Percentiles rank a stretch among this genome's conserved stretches.
These are phyloP conservation scores for Gymnopilus junonius DNA, from an alignment of 768 basidiomycete species.

Conservation along the genomic window DNA sequence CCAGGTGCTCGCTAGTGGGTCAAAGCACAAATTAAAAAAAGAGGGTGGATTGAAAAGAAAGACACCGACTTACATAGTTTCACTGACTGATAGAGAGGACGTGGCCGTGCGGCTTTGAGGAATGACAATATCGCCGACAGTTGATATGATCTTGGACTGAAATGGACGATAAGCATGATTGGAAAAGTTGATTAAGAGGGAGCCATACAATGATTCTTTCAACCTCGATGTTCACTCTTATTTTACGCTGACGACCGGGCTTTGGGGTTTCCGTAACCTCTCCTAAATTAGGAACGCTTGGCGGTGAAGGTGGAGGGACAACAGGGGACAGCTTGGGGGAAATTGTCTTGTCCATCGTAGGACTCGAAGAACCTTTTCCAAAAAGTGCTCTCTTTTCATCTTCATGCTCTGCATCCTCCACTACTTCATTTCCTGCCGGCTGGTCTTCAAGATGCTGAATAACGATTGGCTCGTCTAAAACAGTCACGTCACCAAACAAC, in stretches of 20 bases:
- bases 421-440: neutral
- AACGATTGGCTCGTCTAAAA: conserved; percentile 15
- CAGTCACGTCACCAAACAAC: conserved; percentile 17
- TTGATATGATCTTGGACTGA: conserved; percentile 72
- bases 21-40: neutral
- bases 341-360: neutral
- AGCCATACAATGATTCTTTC: conserved; percentile 65
- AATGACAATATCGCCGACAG: conserved; percentile 66
- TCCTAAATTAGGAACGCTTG: neutral
- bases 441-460: conserved; percentile 6
- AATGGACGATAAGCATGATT: conserved; percentile 1
- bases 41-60: neutral
- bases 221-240: conserved; percentile 63
- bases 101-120: conserved; percentile 35
- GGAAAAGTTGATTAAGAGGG: neutral
- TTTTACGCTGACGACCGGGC: conserved; percentile 31
- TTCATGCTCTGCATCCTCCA: neutral
- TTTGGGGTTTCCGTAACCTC: conserved; percentile 15
- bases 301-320: neutral
- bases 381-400: neutral
- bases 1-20: conserved; percentile 55
- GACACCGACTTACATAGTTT: conserved; percentile 24
- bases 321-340: neutral
- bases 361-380: neutral
- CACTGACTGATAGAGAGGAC: conserved; percentile 23